Base-by-base conservation (phyloP, 768 basidiomycete genomes). In the Roridomyces roridus region DNA sequence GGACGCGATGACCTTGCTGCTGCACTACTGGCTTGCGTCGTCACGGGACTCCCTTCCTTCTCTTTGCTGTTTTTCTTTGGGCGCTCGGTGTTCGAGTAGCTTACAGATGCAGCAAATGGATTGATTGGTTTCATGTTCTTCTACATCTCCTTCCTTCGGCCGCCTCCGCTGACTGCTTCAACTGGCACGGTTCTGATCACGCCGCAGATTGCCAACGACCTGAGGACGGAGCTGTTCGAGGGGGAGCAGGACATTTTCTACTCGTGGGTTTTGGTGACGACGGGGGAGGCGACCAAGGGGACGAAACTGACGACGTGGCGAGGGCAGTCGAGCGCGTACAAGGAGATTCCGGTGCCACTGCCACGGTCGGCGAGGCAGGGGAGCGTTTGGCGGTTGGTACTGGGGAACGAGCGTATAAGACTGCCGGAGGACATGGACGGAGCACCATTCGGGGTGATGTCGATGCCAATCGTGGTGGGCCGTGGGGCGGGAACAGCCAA, bases 71-170 rank as follows among this genome's bases (percentile, higher is more conserved):
- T 31, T 31, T 31, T 6, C 29, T 31, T 31, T 31, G 7, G 29
- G 29, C n/a, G n/a, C n/a, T n/a, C n/a, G n/a, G n/a, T n/a, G n/a
- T n/a, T n/a, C n/a, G n/a, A n/a, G n/a, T n/a, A n/a, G n/a, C n/a
- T n/a, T n/a, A n/a, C n/a, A n/a, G n/a, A n/a, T n/a, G n/a, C n/a
- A n/a, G n/a, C n/a, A n/a, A n/a, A n/a, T n/a, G n/a, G n/a, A n/a
- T n/a, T n/a, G n/a, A n/a, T n/a, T 34, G 31, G 31, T 34, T 34
- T 8, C 37, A 93, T 94, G 92, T 93, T 89, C 74, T 91, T 80
- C 77, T 96, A 95, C 73, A 68, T 95, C 36, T 94, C 91, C 31
- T 95, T 95, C 69, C 83, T 95, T n/a, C 87, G 92, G 41, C 92
- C 94, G 14, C 94, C 92, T 6, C 91, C 92, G 46, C 75, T 77